Conservation (phyloP, 305 asterid genomes). For the Ilex paraguariensis region DNA sequence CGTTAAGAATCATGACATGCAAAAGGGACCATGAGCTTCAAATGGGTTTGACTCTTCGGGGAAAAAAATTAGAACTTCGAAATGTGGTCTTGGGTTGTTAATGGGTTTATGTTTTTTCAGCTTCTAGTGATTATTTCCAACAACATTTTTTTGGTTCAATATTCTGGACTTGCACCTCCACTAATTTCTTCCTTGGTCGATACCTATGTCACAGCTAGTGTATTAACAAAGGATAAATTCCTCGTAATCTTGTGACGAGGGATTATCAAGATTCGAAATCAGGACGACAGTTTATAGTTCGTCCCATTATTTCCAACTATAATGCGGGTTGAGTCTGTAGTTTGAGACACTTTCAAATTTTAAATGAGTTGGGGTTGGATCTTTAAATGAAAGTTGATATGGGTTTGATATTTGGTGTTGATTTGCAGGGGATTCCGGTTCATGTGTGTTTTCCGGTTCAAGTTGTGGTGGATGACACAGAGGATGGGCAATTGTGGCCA, state of each 20-base stretch:
- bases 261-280: too few relatives aligned
- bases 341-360: not conserved
- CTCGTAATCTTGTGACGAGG: too few relatives aligned
- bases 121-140: too few relatives aligned
- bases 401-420: not conserved
- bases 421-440: constrained; percentile 70
- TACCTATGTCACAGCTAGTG: too few relatives aligned
- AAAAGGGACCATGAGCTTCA: not conserved
- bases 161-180: too few relatives aligned
- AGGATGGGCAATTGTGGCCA: constrained; percentile 75
- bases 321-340: not conserved
- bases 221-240: too few relatives aligned
- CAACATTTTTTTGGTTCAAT: too few relatives aligned
- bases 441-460: constrained; percentile 90
- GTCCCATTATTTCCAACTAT: not conserved
- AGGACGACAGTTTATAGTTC: too few relatives aligned
- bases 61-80: too few relatives aligned
- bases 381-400: not conserved
- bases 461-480: constrained; percentile 99
- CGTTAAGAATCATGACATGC: not conserved
- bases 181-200: too few relatives aligned
- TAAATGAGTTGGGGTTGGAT: constrained; percentile 1
- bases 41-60: not conserved
- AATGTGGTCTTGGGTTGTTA: too few relatives aligned
- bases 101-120: too few relatives aligned